Base-by-base conservation (phyloP, 106 monocot genomes). In the Allium sativum region DNA sequence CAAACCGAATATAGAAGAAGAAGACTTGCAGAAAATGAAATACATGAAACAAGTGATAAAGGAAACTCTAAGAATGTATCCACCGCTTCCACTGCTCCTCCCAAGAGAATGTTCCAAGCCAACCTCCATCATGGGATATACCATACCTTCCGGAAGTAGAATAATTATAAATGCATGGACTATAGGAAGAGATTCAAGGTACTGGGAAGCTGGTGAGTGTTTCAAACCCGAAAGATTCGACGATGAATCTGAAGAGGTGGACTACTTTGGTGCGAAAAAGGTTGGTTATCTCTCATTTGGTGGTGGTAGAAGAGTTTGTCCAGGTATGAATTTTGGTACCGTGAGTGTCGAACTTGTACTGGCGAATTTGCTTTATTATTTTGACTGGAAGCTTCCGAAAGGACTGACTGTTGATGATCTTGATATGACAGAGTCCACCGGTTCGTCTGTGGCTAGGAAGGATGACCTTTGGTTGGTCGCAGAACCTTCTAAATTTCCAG, bases 141-240 rank as follows among this genome's bases (percentile, higher is more conserved):
- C 42, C 21, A 22, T 68, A 8, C 56, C 68, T 12, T 43, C 44
- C 4, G 55, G 56, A 17, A 56, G 19, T 16, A 20, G 42, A 16
- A 12, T 68, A 15, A 9, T 68, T n/a, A 55, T 68, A 44, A 68
- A 68, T 7, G 68, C 43, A 7, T 55, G 67, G 55, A 55, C 67
- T 0, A 56, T 67, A 8, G 55, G 53, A 55, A 67, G 67, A 22
- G 68, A 68, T 19, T 21, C 55, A 1, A 46, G 19, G 3, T 68
- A 6, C 46, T 56, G 68, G 68, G 18, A 57, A 8, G 56, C 56
- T 15, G 6, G 45, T 2, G 68, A 68, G 4, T 10, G 10, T 8
- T 68, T 68, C 21, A 56, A 9, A 9, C 57, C 57, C 3, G 68
- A 68, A 44, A n/a, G 68, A 22, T 52, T 68, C n/a, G 45, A 45